These are phyloP conservation scores for Phytophthora vignae DNA, from an alignment of 352 stramenopile species.

Conservation along the genomic window DNA sequence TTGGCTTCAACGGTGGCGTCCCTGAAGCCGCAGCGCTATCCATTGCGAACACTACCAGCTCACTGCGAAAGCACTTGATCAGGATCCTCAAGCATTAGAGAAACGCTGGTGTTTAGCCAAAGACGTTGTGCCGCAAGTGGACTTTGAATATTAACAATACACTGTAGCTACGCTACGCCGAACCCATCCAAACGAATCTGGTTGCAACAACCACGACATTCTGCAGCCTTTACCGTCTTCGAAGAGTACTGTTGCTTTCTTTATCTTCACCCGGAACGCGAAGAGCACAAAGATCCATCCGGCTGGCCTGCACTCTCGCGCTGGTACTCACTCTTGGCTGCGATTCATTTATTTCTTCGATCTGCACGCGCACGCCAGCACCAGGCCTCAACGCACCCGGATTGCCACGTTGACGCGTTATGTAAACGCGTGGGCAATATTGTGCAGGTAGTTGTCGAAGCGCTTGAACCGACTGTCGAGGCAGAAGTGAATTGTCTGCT, in stretches of 20 bases:
- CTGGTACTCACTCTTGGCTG: conserved; percentile 25
- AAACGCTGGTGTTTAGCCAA: not conserved
- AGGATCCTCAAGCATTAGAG: too few relatives aligned
- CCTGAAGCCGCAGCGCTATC: too few relatives aligned
- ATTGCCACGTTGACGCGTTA: conserved; percentile 25
- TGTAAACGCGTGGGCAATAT: conserved; percentile 40
- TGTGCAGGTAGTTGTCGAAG: conserved; percentile 88
- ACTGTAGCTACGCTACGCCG: conserved; percentile 23
- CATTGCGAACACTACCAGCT: not conserved
- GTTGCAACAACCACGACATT: conserved; percentile 23
- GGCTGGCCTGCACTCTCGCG: conserved; percentile 4
- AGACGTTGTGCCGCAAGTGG: conserved; percentile 10
- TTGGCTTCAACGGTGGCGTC: too few relatives aligned
- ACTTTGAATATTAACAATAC: conserved; percentile 42
- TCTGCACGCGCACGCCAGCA: conserved; percentile 24
- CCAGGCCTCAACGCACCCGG: conserved; percentile 13
- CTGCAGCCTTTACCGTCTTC: conserved; percentile 12
- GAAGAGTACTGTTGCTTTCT: conserved; percentile 27
- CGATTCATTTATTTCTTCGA: conserved; percentile 38
- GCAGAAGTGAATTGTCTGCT: conserved; percentile 71
- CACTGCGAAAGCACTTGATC: not conserved
- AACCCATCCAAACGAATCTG: conserved; percentile 24
- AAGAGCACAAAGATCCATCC: conserved; percentile 11
- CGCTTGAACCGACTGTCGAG: conserved; percentile 82
- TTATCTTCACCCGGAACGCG: conserved; percentile 17